Evolutionary conservation across 78 protist species (phyloP), one percentile per base, ranked within the genome.

Genomic region (Monosiga brevicollis): DNA sequence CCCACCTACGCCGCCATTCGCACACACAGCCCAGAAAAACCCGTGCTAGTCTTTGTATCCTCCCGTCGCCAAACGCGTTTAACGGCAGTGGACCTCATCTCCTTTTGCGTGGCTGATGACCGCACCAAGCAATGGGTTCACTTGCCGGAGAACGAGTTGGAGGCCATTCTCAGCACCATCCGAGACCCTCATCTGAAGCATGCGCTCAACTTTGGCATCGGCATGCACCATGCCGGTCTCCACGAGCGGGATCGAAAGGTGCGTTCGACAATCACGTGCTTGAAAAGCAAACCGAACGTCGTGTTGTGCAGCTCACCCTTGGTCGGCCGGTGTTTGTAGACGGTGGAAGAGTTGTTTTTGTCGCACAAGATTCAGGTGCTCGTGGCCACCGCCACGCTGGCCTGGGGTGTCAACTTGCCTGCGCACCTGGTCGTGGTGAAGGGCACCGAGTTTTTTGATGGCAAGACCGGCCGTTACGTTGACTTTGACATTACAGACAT

Each of bases 321-420:
- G 6, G 62, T 49, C 62, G 15, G 62, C 62, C 15, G 62, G 29
- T 20, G 6, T 15, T 49, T 49, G 62, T 22, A 77, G 37, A 40
- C 87, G 20, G 92, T 89, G 29, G 99, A 97, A 39, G 78, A 80
- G 22, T 84, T 94, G 76, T 97, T 96, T 76, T 49, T 37, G 25
- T 1, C 80, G 22, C 72, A 73, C 11, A 90, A 88, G 55, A 87
- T 93, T 42, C 95, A 93, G 73, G 89, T 97, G 1, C 96, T 98
- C 42, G 93, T 95, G 38, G 95, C 99, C 20, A 98, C 99, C 0
- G 74, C 96, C 37, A 98, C 99, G 20, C 89, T 98, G 49, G 99
- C 99, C 26, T 98, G 99, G 99, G 99, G 99, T 62, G 97, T 97
- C 80, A 98, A 98, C 89, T 79, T 96, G 34, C 99, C 99, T 0